Evolutionary conservation across 2,329 filamentous ascomycete species (phyloP), one percentile per base, ranked within the genome.

Genomic region (Eutypa lata): DNA sequence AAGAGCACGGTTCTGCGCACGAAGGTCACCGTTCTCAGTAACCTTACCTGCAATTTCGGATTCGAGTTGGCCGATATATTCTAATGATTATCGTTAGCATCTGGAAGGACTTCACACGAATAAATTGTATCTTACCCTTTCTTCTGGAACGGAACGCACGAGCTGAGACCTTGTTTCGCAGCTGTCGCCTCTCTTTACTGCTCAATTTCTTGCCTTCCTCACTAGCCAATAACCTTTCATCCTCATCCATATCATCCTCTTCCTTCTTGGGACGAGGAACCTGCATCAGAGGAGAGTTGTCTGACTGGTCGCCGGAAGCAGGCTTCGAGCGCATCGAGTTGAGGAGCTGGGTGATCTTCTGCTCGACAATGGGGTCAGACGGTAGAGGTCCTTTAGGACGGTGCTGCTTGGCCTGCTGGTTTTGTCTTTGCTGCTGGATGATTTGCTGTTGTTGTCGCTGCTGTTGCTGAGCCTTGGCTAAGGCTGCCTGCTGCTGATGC

Each of bases 101-200:
- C 45, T 19, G 28, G 50, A 28, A 24, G 46, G 43, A 37, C 38
- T 51, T 47, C 38, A 26, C 19, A 46, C 18, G 19, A 14, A n/a
- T 7, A 16, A 44, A 37, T 45, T 21, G 2, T 48, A 59, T 67
- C 81, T 79, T 86, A 97, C 93, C 93, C 81, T 99, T 99, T 80
- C 94, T 88, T 64, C 94, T 82, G n/a, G 92, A 97, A 52, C 94
- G 89, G 85, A 99, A 99, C 49, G 93, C 93, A 62, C 94, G 90
- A 57, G 94, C 94, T 42, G 94, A 99, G 4, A 99, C 94, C 76
- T 99, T 97, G 82, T 97, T 97, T 58, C 93, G 85, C n/a, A 97
- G 81, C 73, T 97, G 93, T 61, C 93, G 86, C 54, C 93, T 87
- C 74, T 97, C 91, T 77, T 96, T 96, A 78, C 90, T 95, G 73